These are phyloP conservation scores for Eucalyptus marginata DNA, from an alignment of 345 rosid genomes.

Conservation along the genomic window DNA sequence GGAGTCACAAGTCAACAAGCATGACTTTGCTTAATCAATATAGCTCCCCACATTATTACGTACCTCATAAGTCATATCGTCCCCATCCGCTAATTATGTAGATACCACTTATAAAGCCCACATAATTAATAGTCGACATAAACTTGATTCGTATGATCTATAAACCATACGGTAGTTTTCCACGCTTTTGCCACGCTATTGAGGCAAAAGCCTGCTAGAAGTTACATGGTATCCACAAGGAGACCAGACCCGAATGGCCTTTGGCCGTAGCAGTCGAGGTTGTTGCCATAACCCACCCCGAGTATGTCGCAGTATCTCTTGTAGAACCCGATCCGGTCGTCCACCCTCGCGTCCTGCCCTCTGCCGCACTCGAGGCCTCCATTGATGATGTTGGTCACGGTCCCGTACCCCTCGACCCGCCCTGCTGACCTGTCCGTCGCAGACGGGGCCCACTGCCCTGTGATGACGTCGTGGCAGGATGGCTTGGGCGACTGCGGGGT, in stretches of 20 bases:
- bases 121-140: neutral
- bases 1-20: neutral
- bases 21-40: neutral
- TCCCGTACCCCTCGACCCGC: constrained; percentile 37
- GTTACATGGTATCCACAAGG: constrained; percentile 3
- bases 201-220: neutral
- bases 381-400: constrained; percentile 49
- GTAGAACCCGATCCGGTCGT: constrained; percentile 46
- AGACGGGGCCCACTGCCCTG: constrained; percentile 27
- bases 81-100: neutral
- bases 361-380: constrained; percentile 56
- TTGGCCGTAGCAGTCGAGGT: constrained; percentile 53
- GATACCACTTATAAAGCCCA: neutral
- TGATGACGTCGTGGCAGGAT: constrained; percentile 50
- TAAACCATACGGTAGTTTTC: neutral
- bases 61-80: neutral
- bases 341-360: constrained; percentile 22
- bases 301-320: constrained; percentile 47
- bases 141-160: neutral
- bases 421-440: constrained; percentile 20
- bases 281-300: constrained; percentile 29
- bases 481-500: constrained; percentile 46
- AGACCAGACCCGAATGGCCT: constrained; percentile 10
- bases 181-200: neutral
- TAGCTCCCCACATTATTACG: neutral